Evolutionary conservation across 192 early-diverging fungal genomes (phyloP).

Genomic region (Coemansia nantahalensis): DNA sequence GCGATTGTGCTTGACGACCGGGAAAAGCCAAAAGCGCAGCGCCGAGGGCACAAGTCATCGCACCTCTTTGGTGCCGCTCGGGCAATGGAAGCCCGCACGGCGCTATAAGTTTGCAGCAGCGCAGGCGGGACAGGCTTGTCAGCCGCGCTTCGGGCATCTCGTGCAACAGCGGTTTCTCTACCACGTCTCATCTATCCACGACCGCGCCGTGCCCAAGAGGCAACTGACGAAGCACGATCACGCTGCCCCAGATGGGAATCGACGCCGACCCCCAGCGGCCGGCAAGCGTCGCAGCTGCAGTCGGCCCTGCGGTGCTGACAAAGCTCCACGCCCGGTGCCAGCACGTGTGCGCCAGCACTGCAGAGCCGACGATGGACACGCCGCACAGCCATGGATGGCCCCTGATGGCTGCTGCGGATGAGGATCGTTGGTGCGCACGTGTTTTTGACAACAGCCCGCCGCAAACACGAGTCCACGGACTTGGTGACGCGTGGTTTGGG

Average conservation of each 20-base stretch:
- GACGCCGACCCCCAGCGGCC: not conserved
- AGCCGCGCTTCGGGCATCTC: too few species aligned
- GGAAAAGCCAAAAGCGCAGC: too few species aligned
- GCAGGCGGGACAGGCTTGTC: too few species aligned
- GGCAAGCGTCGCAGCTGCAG: constrained; percentile 10
- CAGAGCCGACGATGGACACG: not conserved
- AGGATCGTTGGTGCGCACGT: too few species aligned
- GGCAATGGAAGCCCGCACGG: too few species aligned
- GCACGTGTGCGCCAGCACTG: not conserved
- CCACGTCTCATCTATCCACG: not conserved
- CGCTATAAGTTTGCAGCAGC: too few species aligned
- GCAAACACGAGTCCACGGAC: constrained; percentile 1
- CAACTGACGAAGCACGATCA: not conserved
- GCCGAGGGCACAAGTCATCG: too few species aligned
- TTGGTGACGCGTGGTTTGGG: constrained; percentile 26
- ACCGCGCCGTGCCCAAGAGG: not conserved
- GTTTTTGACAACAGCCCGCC: constrained; percentile 27
- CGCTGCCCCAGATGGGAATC: not conserved
- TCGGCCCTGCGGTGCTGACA: not conserved
- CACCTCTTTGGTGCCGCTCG: too few species aligned
- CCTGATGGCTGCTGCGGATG: too few species aligned
- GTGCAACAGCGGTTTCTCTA: too few species aligned
- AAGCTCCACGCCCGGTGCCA: not conserved
- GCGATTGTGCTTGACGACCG: too few species aligned
- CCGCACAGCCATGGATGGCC: too few species aligned